Evolutionary conservation across 371 early-diverging fungal genomes (phyloP).

Genomic region (Lichtheimia ornata): DNA sequence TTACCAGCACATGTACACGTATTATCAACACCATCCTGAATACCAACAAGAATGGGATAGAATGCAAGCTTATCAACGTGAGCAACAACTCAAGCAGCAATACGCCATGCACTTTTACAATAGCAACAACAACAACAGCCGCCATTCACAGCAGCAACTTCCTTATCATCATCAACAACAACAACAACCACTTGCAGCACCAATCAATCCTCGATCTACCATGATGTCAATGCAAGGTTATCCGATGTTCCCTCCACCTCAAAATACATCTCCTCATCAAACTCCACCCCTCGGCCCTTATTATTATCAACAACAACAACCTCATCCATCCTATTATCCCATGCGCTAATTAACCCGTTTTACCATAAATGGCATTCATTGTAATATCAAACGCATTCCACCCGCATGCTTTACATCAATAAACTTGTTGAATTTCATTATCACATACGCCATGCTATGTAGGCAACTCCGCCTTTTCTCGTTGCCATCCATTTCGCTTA

Average conservation of each 20-base stretch:
- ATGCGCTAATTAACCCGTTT: slow-evolving; percentile 10
- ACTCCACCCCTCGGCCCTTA: slow-evolving; percentile 1
- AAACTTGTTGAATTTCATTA: too few species aligned
- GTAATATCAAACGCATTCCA: too few species aligned
- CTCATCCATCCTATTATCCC: slow-evolving; percentile 12
- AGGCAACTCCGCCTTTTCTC: too few species aligned
- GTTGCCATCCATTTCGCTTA: too few species aligned
- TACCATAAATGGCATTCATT: too few species aligned
- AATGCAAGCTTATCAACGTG: slow-evolving; percentile 42
- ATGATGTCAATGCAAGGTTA: slow-evolving; percentile 7
- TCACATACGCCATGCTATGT: too few species aligned
- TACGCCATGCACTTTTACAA: slow-evolving; percentile 18
- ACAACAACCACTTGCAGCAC: not conserved
- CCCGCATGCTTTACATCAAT: too few species aligned
- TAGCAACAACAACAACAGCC: not conserved
- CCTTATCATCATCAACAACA: not conserved
- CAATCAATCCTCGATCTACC: not conserved
- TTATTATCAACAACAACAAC: slow-evolving; percentile 3
- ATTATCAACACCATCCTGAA: slow-evolving; percentile 28
- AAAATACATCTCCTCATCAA: not conserved
- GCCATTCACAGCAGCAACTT: not conserved
- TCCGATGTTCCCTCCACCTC: not conserved
- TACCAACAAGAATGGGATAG: slow-evolving; percentile 42
- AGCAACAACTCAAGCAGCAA: slow-evolving; percentile 34
- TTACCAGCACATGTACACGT: slow-evolving; percentile 7